Base-by-base conservation (phyloP, 148 eudicot species). In the Simmondsia chinensis region DNA sequence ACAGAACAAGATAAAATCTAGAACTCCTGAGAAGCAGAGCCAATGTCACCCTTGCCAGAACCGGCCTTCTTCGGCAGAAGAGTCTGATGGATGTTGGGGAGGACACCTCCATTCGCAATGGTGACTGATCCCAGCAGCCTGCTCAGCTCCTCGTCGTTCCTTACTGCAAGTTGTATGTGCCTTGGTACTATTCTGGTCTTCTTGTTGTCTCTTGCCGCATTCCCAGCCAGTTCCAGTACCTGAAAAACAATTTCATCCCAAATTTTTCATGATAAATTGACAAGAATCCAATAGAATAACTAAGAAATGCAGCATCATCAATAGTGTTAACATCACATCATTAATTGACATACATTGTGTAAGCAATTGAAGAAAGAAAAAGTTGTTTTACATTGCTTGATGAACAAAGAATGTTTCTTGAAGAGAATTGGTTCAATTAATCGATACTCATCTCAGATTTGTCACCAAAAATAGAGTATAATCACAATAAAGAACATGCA, bases 191-290 rank as follows among this genome's bases (percentile, higher is more conserved):
- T 23, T 26, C 44, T 50, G 33, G 15, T 50, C 43, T 50, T 50
- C 55, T 50, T 50, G 44, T 50, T 50, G 20, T 50, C 55, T 4
- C 55, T 50, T 22, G 55, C 55, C 7, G 44, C 55, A 26, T 37
- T 50, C 9, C 55, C 55, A 19, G 44, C 55, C 19, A 50, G 26
- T 34, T 50, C 55, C 43, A 50, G 20, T 8, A 50, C 54, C 54
- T 50, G 33, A 43, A 36, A 3, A 46, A 28, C 35, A 20, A 37
- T n/a, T n/a, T n/a, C n/a, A n/a, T n/a, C n/a, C n/a, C n/a, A n/a
- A n/a, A n/a, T n/a, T n/a, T n/a, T n/a, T n/a, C n/a, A n/a, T n/a
- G n/a, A n/a, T n/a, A n/a, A n/a, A n/a, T n/a, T n/a, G n/a, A 0
- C 2, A 24, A 8, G 4, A 8, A 41, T 14, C 8, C 20, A 12